Conservation (phyloP, 768 basidiomycete species). For the Boletellus sp. region DNA sequence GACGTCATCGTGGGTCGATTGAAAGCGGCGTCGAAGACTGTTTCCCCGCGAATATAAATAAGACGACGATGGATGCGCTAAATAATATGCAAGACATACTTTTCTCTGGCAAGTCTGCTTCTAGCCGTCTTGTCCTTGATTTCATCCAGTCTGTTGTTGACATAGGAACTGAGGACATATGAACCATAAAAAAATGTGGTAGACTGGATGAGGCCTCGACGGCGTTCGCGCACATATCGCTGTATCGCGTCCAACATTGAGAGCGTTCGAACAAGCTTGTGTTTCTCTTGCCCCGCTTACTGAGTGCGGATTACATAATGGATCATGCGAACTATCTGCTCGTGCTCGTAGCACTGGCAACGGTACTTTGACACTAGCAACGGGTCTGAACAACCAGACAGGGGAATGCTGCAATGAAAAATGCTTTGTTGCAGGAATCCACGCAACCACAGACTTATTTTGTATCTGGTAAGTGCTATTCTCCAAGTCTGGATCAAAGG, state of each 20-base stretch:
- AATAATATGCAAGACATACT: slow-evolving; percentile 29
- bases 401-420: no score
- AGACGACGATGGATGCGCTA: not conserved
- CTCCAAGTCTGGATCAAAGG: no score
- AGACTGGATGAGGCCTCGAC: slow-evolving; percentile 44
- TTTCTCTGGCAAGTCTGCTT: slow-evolving; percentile 60
- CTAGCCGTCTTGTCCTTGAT: slow-evolving; percentile 58
- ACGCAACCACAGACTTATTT: no score
- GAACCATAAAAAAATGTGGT: slow-evolving; percentile 54
- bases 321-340: not conserved
- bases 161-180: slow-evolving; percentile 62
- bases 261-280: not conserved
- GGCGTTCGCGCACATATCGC: slow-evolving; percentile 48
- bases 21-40: slow-evolving; percentile 71
- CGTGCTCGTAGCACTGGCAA: no score
- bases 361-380: no score
- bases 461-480: no score
- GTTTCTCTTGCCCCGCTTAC: not conserved
- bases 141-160: slow-evolving; percentile 60
- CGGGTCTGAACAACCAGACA: no score
- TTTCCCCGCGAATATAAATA: not conserved
- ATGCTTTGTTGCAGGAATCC: no score
- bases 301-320: slow-evolving; percentile 10
- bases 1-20: slow-evolving; percentile 71
- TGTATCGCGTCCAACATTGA: slow-evolving; percentile 44